Evolutionary conservation across 2,329 filamentous ascomycete species (phyloP), one percentile per base, ranked within the genome.

Genomic region (Paecilomyces variotii): DNA sequence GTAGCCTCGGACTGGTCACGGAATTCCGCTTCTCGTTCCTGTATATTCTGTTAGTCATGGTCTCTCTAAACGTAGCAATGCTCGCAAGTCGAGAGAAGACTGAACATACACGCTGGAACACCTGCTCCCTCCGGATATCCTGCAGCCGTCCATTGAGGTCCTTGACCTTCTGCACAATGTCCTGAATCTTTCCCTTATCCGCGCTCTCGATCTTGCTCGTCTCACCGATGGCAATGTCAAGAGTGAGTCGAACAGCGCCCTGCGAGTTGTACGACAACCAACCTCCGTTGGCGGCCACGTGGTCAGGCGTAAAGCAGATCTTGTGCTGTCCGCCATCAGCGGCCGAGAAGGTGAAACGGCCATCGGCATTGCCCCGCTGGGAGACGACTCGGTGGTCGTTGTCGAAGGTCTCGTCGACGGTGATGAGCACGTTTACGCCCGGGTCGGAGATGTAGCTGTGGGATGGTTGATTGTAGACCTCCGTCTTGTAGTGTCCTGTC

Each of bases 1-100:
- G 93, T 97, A 50, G 85, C 82, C 77, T 99, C 94, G 68, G 91
- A 97, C 77, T 97, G 94, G 77, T 99, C 94, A 78, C 94, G 86
- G 82, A 99, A 99, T 74, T 97, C 92, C 68, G 91, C 91, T 74
- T 99, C 94, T 65, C 94, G 90, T 82, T 97, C 94, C 90, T 97
- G 35, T 55, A 24, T 52, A 49, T 9, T 62, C 53, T 60, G 11
- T 25, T 51, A 9, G 14, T 49, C 32, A 25, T 24, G 19, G n/a
- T 59, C 26, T n/a, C 1, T 27, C 9, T 60, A 27, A 24, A n/a
- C 7, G 12, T 32, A 12, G 34, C 11, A 10, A 32, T 10, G 24
- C 19, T 27, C 5, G 45, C 24, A 52, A 34, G 27, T 11, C 53
- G 24, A 26, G 12, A 25, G 28, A 26, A 57, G 49, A 34, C 32